Conservation (phyloP, 2,329 filamentous ascomycete species). For the Aplosporella prunicola region DNA sequence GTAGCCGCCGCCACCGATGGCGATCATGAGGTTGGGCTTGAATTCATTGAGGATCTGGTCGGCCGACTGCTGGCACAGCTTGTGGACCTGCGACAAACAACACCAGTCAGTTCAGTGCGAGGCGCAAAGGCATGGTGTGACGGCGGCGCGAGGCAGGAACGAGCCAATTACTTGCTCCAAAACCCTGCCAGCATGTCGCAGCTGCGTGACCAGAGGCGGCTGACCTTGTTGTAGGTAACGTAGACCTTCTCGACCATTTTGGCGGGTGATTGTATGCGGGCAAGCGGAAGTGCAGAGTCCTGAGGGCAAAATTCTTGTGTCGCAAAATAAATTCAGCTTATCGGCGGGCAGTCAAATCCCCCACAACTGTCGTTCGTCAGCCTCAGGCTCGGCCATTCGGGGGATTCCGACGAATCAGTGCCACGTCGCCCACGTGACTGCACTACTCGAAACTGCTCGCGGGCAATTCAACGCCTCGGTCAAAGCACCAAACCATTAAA, state of each 20-base stretch:
- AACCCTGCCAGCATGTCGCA: background rate
- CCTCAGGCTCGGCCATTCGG: too few relatives aligned
- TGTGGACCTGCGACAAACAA: constrained; percentile 98
- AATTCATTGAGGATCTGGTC: constrained; percentile 72
- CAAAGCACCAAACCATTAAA: constrained; percentile 11
- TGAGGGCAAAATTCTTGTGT: too few relatives aligned
- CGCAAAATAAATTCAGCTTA: too few relatives aligned
- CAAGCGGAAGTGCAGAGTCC: too few relatives aligned
- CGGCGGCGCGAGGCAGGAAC: background rate
- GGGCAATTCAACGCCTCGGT: constrained; percentile 10
- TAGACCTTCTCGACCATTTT: constrained; percentile 34
- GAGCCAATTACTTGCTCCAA: background rate
- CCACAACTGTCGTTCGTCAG: too few relatives aligned
- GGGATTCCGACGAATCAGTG: too few relatives aligned
- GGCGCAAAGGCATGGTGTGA: background rate
- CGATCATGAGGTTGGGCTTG: constrained; percentile 93
- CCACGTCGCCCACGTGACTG: too few relatives aligned
- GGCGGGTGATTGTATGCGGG: too few relatives aligned
- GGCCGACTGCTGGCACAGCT: constrained; percentile 84
- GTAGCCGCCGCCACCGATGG: constrained; percentile 94
- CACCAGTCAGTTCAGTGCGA: background rate
- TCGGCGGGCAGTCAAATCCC: too few relatives aligned
- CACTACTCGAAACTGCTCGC: constrained; percentile 1
- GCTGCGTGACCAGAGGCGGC: too few relatives aligned
- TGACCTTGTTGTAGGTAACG: constrained; percentile 35